These are phyloP conservation scores for Ballota nigra DNA, from an alignment of 257 asterid species.

Conservation along the genomic window DNA sequence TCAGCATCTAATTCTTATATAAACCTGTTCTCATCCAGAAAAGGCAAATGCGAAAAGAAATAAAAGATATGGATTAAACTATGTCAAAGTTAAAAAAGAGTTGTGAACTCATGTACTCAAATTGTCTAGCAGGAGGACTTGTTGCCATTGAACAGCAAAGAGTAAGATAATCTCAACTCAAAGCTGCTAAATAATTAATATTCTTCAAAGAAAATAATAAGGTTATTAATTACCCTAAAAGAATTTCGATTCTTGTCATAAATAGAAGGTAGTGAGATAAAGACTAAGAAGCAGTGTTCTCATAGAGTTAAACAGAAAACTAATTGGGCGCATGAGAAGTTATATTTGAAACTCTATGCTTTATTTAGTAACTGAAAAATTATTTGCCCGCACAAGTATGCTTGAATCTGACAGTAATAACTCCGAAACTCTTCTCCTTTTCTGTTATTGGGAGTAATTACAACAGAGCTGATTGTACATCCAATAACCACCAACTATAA, in stretches of 20 bases:
- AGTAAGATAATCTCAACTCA: neutral
- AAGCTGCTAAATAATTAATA: slow-evolving; percentile 5
- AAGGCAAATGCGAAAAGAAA: neutral
- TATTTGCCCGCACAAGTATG: slow-evolving; percentile 1
- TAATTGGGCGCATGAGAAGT: slow-evolving; percentile 5
- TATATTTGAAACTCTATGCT: neutral
- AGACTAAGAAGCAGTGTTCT: slow-evolving; percentile 7
- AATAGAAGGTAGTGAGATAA: slow-evolving; percentile 15
- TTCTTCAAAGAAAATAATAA: neutral
- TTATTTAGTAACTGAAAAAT: neutral
- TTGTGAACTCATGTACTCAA: neutral
- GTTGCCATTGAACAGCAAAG: neutral
- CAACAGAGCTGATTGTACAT: neutral
- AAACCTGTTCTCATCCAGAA: slow-evolving; percentile 15
- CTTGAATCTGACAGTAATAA: slow-evolving; percentile 3
- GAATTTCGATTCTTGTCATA: neutral
- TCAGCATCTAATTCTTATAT: slow-evolving; percentile 17
- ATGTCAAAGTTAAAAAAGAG: slow-evolving; percentile 1
- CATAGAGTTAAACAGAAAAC: neutral
- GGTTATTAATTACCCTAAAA: slow-evolving; percentile 6
- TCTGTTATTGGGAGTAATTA: neutral
- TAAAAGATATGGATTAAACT: slow-evolving; percentile 6
- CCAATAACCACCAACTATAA: slow-evolving; percentile 11
- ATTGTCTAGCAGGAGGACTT: neutral
- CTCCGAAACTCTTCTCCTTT: neutral